These are phyloP conservation scores for Dissoconium aciculare DNA, from an alignment of 2,329 filamentous ascomycete species.

Conservation along the genomic window DNA sequence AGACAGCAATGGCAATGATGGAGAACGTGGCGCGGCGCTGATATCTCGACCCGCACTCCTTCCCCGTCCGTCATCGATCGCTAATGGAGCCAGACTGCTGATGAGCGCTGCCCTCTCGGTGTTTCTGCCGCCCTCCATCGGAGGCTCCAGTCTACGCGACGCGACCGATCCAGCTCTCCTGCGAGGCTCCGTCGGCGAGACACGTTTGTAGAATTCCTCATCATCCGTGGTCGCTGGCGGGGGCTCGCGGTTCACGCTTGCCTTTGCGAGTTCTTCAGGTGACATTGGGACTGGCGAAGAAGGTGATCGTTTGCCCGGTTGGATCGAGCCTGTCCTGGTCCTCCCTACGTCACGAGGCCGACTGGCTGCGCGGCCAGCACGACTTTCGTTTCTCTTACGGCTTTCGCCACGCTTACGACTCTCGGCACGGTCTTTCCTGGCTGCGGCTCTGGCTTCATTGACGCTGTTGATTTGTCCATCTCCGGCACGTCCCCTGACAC, in stretches of 20 bases:
- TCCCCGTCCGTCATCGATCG: conserved; percentile 33
- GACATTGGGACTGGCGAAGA: conserved; percentile 92
- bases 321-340: conserved; percentile 51
- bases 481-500: conserved; percentile 49
- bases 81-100: conserved; percentile 23
- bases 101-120: conserved; percentile 20
- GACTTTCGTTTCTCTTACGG: conserved; percentile 31
- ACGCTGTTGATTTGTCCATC: conserved; percentile 80
- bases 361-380: conserved; percentile 24
- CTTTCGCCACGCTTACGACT: conserved; percentile 33
- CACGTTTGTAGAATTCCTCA: conserved; percentile 32
- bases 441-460: conserved; percentile 45
- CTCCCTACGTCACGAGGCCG: conserved; percentile 57
- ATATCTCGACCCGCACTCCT: conserved; percentile 47
- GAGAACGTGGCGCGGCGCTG: conserved; percentile 50
- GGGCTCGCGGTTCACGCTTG: conserved; percentile 32
- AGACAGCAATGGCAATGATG: conserved; percentile 62
- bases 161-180: conserved; percentile 6
- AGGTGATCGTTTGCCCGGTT: conserved; percentile 68
- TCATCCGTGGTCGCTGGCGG: conserved; percentile 35
- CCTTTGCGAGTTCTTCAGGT: conserved; percentile 51
- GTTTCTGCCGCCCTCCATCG: no score
- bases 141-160: conserved; percentile 1
- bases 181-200: conserved; percentile 22
- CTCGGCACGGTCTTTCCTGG: conserved; percentile 26